These are phyloP conservation scores for Vitis rupestris DNA, from an alignment of 164 flowering plant genomes.

Conservation along the genomic window DNA sequence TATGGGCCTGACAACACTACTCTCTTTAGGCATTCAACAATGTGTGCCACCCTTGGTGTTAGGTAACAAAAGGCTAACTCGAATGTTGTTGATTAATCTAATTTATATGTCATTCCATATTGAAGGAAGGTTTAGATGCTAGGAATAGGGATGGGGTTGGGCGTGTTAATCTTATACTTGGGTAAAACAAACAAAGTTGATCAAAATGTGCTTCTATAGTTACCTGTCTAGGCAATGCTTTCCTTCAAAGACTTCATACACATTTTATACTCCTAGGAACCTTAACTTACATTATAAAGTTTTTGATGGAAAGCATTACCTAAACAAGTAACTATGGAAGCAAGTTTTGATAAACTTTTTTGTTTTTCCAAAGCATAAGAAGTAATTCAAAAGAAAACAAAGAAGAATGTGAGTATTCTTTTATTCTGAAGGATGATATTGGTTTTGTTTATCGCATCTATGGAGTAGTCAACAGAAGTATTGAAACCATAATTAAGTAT, in stretches of 20 bases:
- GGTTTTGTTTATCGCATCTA: constrained; percentile 68
- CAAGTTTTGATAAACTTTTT: too few relatives aligned
- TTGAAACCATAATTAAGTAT: constrained; percentile 57
- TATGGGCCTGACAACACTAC: too few relatives aligned
- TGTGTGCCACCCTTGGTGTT: too few relatives aligned
- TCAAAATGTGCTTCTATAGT: too few relatives aligned
- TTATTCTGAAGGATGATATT: constrained; percentile 62
- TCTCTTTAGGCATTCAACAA: too few relatives aligned
- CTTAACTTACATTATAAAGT: constrained; percentile 4
- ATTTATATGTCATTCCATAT: constrained; percentile 22
- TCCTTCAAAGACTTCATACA: too few relatives aligned
- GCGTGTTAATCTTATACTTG: too few relatives aligned
- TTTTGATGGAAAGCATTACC: too few relatives aligned
- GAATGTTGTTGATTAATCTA: constrained; percentile 24
- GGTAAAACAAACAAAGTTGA: too few relatives aligned
- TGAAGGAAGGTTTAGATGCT: constrained; percentile 19
- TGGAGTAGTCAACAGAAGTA: constrained; percentile 48
- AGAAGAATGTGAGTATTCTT: constrained; percentile 62
- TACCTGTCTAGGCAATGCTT: too few relatives aligned
- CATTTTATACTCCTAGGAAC: not conserved
- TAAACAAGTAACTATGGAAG: too few relatives aligned
- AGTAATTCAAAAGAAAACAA: constrained; percentile 20
- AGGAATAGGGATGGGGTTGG: constrained; percentile 1
- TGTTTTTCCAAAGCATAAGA: too few relatives aligned
- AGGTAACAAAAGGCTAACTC: not conserved